phyloP scores from a whole-genome alignment of 1,139 yeast species.

The Torulaspora pretoriensis region DNA sequence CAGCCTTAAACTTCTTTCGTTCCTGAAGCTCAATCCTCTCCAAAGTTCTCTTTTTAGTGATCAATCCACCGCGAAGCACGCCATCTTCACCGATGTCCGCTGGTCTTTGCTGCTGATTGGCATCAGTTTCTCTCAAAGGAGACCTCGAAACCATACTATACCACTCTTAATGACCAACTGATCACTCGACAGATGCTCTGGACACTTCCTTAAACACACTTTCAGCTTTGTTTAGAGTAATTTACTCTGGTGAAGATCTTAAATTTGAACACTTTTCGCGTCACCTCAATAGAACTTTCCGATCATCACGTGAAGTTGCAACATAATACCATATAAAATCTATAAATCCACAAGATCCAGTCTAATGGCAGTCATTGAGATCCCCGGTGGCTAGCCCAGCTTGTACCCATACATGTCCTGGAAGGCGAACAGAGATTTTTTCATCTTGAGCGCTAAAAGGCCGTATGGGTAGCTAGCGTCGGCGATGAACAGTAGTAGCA shows the following conservation, averaged over 20 bases:
- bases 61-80: constrained; percentile 7
- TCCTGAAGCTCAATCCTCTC: constrained; percentile 21
- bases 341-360: not conserved
- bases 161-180: constrained; percentile 7
- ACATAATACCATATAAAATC: not conserved
- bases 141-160: constrained; percentile 25
- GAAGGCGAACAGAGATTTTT: constrained; percentile 23
- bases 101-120: constrained; percentile 24
- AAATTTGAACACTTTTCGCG: constrained; percentile 11
- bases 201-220: not conserved
- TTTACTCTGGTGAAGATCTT: constrained; percentile 1
- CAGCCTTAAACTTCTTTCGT: constrained; percentile 23
- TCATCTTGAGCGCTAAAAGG: constrained; percentile 29
- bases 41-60: constrained; percentile 23
- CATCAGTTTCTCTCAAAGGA: constrained; percentile 35
- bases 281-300: constrained; percentile 1
- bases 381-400: constrained; percentile 17
- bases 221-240: not conserved
- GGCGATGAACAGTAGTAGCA: constrained; percentile 29
- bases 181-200: not conserved
- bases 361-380: not conserved
- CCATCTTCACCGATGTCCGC: constrained; percentile 9
- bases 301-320: constrained; percentile 3
- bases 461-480: constrained; percentile 30
- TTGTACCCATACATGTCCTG: constrained; percentile 28